Evolutionary conservation across 2,329 filamentous ascomycete genomes (phyloP).

Genomic region (Sporothrix pseudoabietina): DNA sequence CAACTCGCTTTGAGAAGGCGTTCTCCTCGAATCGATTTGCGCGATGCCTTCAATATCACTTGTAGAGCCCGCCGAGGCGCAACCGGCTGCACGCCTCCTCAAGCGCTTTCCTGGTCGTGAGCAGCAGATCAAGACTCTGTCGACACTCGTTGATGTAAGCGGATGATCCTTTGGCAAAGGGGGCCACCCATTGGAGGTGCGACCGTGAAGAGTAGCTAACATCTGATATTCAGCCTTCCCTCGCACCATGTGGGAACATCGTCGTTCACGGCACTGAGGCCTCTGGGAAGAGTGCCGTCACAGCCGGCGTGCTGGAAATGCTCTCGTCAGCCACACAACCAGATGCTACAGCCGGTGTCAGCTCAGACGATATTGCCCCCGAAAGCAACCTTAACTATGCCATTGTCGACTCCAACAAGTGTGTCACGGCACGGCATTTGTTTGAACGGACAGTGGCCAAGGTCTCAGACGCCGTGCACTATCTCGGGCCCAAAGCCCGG

Average conservation of each 20-base stretch:
- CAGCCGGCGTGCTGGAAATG: slow-evolving; percentile 60
- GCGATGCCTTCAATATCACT: neutral
- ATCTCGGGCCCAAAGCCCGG: slow-evolving; percentile 52
- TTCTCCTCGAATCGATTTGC: neutral
- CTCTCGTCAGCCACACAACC: slow-evolving; percentile 43
- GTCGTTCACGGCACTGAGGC: slow-evolving; percentile 83
- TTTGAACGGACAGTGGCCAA: slow-evolving; percentile 69
- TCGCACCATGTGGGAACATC: slow-evolving; percentile 72
- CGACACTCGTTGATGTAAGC: slow-evolving; percentile 57
- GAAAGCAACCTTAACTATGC: slow-evolving; percentile 52
- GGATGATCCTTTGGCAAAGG: neutral
- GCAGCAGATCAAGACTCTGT: slow-evolving; percentile 60
- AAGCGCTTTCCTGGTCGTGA: slow-evolving; percentile 60
- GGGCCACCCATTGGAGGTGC: neutral
- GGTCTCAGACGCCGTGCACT: slow-evolving; percentile 56
- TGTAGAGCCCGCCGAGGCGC: neutral
- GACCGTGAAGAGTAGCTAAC: neutral
- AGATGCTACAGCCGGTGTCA: slow-evolving; percentile 52
- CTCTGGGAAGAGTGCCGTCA: slow-evolving; percentile 80
- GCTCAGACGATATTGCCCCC: slow-evolving; percentile 39
- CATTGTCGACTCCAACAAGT: slow-evolving; percentile 70
- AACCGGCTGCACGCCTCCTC: slow-evolving; percentile 39
- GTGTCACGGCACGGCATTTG: slow-evolving; percentile 75
- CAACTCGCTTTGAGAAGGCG: neutral
- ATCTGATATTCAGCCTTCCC: slow-evolving; percentile 52